Evolutionary conservation across 2,329 filamentous ascomycete genomes (phyloP).

Genomic region (Pseudogymnoascus sp.): DNA sequence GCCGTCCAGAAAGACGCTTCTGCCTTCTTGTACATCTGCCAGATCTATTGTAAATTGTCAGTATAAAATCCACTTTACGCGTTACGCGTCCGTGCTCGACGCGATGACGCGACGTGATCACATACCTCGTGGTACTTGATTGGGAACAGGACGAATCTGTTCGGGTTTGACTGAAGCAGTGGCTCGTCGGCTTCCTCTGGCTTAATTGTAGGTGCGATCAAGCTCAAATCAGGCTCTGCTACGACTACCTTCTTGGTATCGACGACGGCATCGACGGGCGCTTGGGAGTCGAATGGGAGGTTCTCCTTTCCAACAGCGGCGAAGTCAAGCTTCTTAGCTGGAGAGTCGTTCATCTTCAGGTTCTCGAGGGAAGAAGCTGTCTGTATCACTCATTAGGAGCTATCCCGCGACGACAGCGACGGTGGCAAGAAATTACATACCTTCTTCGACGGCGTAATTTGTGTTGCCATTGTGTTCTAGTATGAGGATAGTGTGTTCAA

Average conservation of each 20-base stretch:
- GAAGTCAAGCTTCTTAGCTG: conserved; percentile 84
- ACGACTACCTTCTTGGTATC: conserved; percentile 50
- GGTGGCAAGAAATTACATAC: conserved; percentile 40
- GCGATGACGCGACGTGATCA: conserved; percentile 23
- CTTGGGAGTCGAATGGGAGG: conserved; percentile 42
- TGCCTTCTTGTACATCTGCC: conserved; percentile 99
- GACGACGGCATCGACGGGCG: conserved; percentile 43
- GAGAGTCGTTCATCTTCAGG: conserved; percentile 82
- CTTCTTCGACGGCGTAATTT: conserved; percentile 68
- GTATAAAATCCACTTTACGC: conserved; percentile 54
- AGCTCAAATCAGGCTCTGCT: conserved; percentile 24
- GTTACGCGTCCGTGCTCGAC: conserved; percentile 42
- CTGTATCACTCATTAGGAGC: conserved; percentile 38
- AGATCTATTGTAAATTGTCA: conserved; percentile 59
- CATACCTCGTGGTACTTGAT: conserved; percentile 99
- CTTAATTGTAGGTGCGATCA: conserved; percentile 46
- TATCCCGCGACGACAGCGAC: conserved; percentile 23
- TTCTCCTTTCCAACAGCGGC: conserved; percentile 74
- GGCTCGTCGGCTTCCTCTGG: conserved; percentile 75
- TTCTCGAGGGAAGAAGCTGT: conserved; percentile 78
- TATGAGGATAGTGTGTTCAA: conserved; percentile 7
- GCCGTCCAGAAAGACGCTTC: conserved; percentile 99
- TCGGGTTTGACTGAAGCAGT: conserved; percentile 86
- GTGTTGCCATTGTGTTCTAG: conserved; percentile 57
- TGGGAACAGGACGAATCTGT: conserved; percentile 95